phyloP scores from a whole-genome alignment of 1,139 yeast species.

The Sugiyamaella castrensis region DNA sequence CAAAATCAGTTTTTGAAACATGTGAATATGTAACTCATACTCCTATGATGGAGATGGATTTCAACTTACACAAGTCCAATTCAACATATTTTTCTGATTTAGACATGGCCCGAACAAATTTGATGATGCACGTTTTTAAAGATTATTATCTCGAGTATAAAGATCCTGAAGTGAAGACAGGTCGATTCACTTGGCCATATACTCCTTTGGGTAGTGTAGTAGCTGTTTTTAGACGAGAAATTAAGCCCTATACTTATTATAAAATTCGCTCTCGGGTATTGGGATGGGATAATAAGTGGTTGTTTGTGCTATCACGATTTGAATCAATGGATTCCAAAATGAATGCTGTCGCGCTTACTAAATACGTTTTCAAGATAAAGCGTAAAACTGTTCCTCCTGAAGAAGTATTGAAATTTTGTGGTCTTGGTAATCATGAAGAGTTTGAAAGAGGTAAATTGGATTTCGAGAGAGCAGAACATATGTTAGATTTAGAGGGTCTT shows the following conservation, averaged over 20 bases:
- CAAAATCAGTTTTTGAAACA: constrained; percentile 42
- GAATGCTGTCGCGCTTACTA: constrained; percentile 66
- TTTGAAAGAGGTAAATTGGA: constrained; percentile 43
- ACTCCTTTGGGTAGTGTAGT: constrained; percentile 76
- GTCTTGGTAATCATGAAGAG: constrained; percentile 53
- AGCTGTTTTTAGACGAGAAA: constrained; percentile 67
- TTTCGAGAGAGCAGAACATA: constrained; percentile 37
- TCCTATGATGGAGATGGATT: constrained; percentile 77
- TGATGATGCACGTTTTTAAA: constrained; percentile 52
- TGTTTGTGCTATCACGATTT: constrained; percentile 67
- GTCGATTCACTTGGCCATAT: constrained; percentile 56
- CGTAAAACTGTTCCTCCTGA: constrained; percentile 67
- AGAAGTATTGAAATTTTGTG: constrained; percentile 56
- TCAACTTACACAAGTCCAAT: constrained; percentile 83
- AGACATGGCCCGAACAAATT: constrained; percentile 72
- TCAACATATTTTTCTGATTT: constrained; percentile 82
- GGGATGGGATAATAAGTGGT: constrained; percentile 89
- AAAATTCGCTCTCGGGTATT: constrained; percentile 56
- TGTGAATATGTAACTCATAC: constrained; percentile 54
- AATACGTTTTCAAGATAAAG: constrained; percentile 74
- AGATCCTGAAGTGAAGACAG: constrained; percentile 37
- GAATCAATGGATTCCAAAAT: constrained; percentile 41
- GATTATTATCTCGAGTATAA: constrained; percentile 30
- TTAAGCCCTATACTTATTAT: constrained; percentile 62
- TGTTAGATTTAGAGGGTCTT: constrained; percentile 37